Evolutionary conservation across 108 stramenopile species (phyloP), one percentile per base, ranked within the genome.

Genomic region (Licmophora abbreviata): DNA sequence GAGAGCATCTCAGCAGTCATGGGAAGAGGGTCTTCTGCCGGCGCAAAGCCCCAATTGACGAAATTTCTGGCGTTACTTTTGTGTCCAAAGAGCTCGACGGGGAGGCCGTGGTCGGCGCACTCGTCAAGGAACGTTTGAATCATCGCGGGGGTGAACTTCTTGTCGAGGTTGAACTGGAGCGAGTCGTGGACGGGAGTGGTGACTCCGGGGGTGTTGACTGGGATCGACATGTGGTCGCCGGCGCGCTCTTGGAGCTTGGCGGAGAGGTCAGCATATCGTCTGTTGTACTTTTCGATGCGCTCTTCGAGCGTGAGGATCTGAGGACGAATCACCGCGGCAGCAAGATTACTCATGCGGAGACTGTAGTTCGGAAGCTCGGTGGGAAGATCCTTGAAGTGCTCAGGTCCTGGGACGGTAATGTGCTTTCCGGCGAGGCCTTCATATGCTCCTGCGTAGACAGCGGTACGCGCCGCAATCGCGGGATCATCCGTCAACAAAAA

Each of bases 41-140:
- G 78, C 0, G 85, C 92, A 69, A 87, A 93, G 56, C 75, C 75
- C 92, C 92, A 93, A 74, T 93, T 93, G 54, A 82, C 68, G 52
- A 89, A 88, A 64, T 87, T 87, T 71, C 92, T 61, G 12, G 87
- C 92, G 61, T 93, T 93, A 40, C 57, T 53, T 64, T 84, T 79
- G 73, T 86, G 75, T 56, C 92, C 87, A 55, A 93, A 88, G 32
- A 82, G 67, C 64, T 88, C 85, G 8, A 93, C 85, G 52, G 92
- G 92, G 54, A 93, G 78, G 8, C 87, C 87, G 44, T 84, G 83
- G 24, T 64, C 67, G 29, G 53, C 48, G 62, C 73, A 77, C 51
- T 87, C 73, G 17, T 81, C 64, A 43, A 88, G 51, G 57, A 92
- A 92, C 37, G 58, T 69, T 51, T 82, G 51, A 31, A 80, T 56